Conservation (phyloP, 208 protist genomes). For the Porcisia hertigi region DNA sequence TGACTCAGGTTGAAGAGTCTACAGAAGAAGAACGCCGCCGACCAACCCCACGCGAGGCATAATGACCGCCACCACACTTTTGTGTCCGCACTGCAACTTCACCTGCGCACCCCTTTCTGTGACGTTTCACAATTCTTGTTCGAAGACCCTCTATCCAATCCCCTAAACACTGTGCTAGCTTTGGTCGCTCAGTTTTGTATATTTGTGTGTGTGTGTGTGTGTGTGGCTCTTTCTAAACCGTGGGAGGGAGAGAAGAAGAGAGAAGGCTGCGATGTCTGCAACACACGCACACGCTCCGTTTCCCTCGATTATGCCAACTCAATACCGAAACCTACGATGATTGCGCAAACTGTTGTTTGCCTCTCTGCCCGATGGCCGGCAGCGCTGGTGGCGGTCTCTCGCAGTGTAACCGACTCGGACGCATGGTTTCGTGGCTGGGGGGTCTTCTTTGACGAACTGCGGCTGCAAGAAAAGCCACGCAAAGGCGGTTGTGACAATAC, state of each 20-base stretch:
- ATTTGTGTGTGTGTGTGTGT: no score
- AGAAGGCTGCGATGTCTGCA: background rate
- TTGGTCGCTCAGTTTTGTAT: no score
- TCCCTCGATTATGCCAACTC: background rate
- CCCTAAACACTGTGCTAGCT: no score
- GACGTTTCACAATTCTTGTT: no score
- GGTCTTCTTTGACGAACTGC: conserved; percentile 1
- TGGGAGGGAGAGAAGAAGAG: background rate
- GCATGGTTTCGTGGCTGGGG: background rate
- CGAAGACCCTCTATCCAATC: no score
- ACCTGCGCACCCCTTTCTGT: background rate
- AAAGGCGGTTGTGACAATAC: background rate
- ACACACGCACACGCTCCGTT: background rate
- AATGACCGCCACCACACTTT: background rate
- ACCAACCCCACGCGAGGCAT: background rate
- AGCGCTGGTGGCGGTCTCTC: background rate
- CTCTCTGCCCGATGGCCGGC: background rate
- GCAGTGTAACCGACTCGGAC: background rate
- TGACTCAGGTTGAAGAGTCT: background rate
- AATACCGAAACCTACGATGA: background rate
- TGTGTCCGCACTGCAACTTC: background rate
- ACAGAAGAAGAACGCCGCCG: background rate
- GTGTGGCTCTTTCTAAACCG: no score
- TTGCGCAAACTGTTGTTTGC: background rate
- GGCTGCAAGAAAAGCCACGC: background rate